Evolutionary conservation across 345 rosid genomes (phyloP), one percentile per base, ranked within the genome.

Genomic region (Camelina hispida): DNA sequence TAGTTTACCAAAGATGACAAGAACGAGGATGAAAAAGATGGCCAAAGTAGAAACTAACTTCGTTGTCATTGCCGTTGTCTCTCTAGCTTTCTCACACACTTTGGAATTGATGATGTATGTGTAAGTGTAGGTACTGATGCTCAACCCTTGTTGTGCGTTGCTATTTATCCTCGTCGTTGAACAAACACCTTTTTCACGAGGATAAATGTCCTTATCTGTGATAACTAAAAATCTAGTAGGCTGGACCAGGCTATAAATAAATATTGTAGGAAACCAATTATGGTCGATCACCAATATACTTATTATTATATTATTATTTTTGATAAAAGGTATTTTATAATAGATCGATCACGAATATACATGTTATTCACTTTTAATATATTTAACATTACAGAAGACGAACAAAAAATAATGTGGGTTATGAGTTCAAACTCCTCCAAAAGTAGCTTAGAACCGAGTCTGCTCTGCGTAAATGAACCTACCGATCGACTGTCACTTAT

Each of bases 1-100:
- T 48, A 42, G 50, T 28, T 57, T 75, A 75, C 69, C 74, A 53
- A 42, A 51, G 18, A 75, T 42, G 7, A 60, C 79, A 11, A 75
- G 4, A 40, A 60, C 44, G 48, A 75, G 18, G 53, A 75, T 32
- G 62, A 18, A 50, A 25, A 50, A 14, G 0, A 68, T 4, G 23
- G 25, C 55, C 1, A 60, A 23, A 32, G 59, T 51, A 13, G 73
- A 75, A 68, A 47, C 62, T 23, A 73, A 18, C 15, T 68, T 75
- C 2, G 47, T 17, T 75, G 74, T 12, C 48, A 51, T 61, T 8
- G 16, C 47, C 5, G 18, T 43, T 28, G 1, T 28, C 30, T 28
- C 30, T 28, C 25, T 30, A 5, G 22, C 48, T 44, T 7, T 43
- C 1, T 44, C 28, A 2, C 3, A 2, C 14, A 2, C 68, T 44